A percentile compares a stretch with the other conserved stretches of the same genome.
Conservation (phyloP, 352 stramenopile species). For the Globisporangium camurandrum region DNA sequence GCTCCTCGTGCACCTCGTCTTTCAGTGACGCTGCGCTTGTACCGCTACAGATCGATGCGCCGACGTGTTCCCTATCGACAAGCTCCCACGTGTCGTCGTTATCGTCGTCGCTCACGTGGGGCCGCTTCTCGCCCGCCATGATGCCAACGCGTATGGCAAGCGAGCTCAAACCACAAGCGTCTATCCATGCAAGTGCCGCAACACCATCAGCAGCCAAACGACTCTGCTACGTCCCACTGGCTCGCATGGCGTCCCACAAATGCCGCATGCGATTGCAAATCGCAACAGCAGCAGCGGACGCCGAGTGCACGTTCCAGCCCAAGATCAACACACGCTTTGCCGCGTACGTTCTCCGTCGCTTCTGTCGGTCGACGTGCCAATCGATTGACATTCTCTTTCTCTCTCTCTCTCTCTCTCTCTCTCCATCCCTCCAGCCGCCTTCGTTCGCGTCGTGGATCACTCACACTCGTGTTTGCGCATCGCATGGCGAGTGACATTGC, state of each 20-base stretch:
- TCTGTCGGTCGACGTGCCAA: background rate
- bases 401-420: background rate
- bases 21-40: too few species aligned
- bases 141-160: conserved; percentile 26
- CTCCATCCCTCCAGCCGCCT: conserved; percentile 1
- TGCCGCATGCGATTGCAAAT: too few species aligned
- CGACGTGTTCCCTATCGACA: too few species aligned
- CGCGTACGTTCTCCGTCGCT: background rate
- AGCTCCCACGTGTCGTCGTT: too few species aligned
- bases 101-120: conserved; percentile 28
- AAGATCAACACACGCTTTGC: conserved; percentile 39
- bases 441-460: conserved; percentile 1
- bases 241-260: too few species aligned
- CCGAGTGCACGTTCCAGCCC: conserved; percentile 39
- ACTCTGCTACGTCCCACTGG: conserved; percentile 11
- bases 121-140: conserved; percentile 39
- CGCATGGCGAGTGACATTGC: conserved; percentile 45
- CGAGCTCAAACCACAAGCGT: too few species aligned
- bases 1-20: too few species aligned
- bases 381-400: background rate
- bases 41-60: too few species aligned
- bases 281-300: conserved; percentile 19
- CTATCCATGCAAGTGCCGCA: too few species aligned
- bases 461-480: conserved; percentile 14
- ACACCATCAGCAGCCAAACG: too few species aligned